A percentile compares a stretch with the other conserved stretches of the same genome.
phyloP scores from a whole-genome alignment of 495 filamentous ascomycete species.

The Aspergillus nanangensis region DNA sequence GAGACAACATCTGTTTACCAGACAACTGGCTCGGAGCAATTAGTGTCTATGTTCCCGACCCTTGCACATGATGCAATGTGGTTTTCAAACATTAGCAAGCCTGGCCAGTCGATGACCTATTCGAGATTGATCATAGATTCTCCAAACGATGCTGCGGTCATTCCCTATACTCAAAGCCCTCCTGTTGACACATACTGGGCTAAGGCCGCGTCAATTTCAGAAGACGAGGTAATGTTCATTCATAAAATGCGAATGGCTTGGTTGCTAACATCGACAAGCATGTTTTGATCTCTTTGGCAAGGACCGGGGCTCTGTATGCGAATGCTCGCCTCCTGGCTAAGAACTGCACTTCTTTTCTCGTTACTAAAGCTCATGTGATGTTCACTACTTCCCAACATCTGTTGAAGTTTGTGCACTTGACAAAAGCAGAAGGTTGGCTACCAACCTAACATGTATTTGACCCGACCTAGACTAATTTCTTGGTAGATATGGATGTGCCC shows the following conservation, averaged over 20 bases:
- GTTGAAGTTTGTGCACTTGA: slow-evolving; percentile 88
- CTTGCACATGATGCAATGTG: slow-evolving; percentile 37
- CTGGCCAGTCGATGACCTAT: slow-evolving; percentile 25
- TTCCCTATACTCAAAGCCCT: slow-evolving; percentile 29
- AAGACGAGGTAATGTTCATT: slow-evolving; percentile 35
- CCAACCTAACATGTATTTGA: not conserved
- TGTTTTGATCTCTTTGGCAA: slow-evolving; percentile 52
- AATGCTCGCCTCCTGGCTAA: slow-evolving; percentile 68
- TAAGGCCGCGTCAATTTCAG: slow-evolving; percentile 30
- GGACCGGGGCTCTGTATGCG: slow-evolving; percentile 71
- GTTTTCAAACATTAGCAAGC: slow-evolving; percentile 31
- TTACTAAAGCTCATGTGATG: slow-evolving; percentile 79
- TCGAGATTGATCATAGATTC: slow-evolving; percentile 19
- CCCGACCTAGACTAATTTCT: slow-evolving; percentile 8
- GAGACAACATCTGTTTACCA: slow-evolving; percentile 27
- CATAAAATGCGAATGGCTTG: too few species aligned
- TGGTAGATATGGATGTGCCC: slow-evolving; percentile 70
- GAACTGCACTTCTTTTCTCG: slow-evolving; percentile 86
- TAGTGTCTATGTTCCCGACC: slow-evolving; percentile 35
- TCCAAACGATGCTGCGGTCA: slow-evolving; percentile 14
- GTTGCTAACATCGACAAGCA: slow-evolving; percentile 25
- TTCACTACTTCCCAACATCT: slow-evolving; percentile 89
- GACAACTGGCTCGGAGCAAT: slow-evolving; percentile 29
- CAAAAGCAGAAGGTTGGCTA: slow-evolving; percentile 54
- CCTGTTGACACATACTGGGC: slow-evolving; percentile 39